phyloP scores from a whole-genome alignment of 768 basidiomycete species.

The Coprinopsis strossmayeri region DNA sequence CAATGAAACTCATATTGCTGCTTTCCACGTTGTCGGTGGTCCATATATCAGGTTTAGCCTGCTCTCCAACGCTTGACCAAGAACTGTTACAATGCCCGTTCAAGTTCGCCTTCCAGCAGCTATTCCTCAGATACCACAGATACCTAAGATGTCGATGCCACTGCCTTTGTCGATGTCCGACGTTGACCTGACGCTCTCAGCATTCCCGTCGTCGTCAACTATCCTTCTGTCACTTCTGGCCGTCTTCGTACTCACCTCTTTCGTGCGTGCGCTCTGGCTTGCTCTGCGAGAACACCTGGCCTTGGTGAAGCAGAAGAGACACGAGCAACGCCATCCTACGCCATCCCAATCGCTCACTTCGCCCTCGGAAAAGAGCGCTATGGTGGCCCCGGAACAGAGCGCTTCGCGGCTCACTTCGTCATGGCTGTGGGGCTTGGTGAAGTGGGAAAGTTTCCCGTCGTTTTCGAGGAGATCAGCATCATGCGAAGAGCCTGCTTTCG shows the following conservation, averaged over 20 bases:
- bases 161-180: conserved; percentile 10
- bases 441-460: conserved; percentile 24
- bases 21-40: not conserved
- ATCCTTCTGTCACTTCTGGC: conserved; percentile 19
- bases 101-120: conserved; percentile 9
- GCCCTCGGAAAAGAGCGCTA: conserved; percentile 17
- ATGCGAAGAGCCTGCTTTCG: not conserved
- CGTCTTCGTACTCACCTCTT: conserved; percentile 21
- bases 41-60: not conserved
- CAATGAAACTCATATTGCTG: not conserved
- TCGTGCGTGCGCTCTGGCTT: conserved; percentile 17
- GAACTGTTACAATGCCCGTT: conserved; percentile 2
- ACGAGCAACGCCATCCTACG: conserved; percentile 12
- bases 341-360: conserved; percentile 18
- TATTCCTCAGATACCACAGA: conserved; percentile 5
- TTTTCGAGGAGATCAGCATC: conserved; percentile 12
- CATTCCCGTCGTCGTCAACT: conserved; percentile 15
- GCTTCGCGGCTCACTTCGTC: conserved; percentile 10
- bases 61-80: too few species aligned
- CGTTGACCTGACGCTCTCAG: conserved; percentile 13
- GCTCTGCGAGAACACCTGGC: conserved; percentile 13
- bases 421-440: conserved; percentile 24
- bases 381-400: conserved; percentile 10
- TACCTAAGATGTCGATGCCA: conserved; percentile 5
- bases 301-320: conserved; percentile 10